phyloP scores from a whole-genome alignment of 768 basidiomycete genomes.

The Calocybe cyanea region DNA sequence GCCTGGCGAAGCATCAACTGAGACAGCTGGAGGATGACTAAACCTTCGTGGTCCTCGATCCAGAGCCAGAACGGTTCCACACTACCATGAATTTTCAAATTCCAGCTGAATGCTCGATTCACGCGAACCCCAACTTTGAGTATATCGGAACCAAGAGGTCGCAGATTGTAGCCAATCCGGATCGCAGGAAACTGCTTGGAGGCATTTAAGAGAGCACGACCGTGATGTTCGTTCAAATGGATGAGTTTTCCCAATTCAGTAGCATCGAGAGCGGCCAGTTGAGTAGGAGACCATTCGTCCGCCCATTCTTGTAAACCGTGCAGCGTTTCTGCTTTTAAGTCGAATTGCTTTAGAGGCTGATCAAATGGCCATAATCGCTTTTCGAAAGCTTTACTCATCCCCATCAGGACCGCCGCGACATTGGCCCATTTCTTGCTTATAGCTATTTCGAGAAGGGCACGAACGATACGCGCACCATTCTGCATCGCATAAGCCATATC shows the following conservation, averaged over 20 bases:
- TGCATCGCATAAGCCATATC: conserved; percentile 93
- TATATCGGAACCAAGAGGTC: conserved; percentile 81
- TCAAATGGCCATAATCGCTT: conserved; percentile 94
- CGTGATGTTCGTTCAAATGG: conserved; percentile 84
- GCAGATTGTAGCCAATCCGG: conserved; percentile 60
- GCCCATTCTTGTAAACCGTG: conserved; percentile 77
- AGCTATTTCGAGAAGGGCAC: conserved; percentile 93
- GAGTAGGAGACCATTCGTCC: conserved; percentile 71
- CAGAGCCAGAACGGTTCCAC: conserved; percentile 93
- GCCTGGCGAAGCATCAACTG: conserved; percentile 69
- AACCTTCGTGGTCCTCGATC: conserved; percentile 84
- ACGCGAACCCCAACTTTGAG: conserved; percentile 71
- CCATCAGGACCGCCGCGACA: conserved; percentile 74
- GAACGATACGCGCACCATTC: conserved; percentile 90
- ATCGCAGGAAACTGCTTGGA: conserved; percentile 84
- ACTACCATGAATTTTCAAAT: conserved; percentile 63
- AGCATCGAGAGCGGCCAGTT: conserved; percentile 66
- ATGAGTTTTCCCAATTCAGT: conserved; percentile 73
- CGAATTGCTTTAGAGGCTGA: conserved; percentile 82
- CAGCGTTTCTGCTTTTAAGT: conserved; percentile 72
- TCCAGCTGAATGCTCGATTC: conserved; percentile 77
- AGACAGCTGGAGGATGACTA: conserved; percentile 77
- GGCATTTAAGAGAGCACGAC: conserved; percentile 69
- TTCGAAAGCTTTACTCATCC: conserved; percentile 91
- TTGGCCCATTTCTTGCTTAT: conserved; percentile 91